These are phyloP conservation scores for Silene uniflora DNA, from an alignment of 148 eudicot genomes.

Conservation along the genomic window DNA sequence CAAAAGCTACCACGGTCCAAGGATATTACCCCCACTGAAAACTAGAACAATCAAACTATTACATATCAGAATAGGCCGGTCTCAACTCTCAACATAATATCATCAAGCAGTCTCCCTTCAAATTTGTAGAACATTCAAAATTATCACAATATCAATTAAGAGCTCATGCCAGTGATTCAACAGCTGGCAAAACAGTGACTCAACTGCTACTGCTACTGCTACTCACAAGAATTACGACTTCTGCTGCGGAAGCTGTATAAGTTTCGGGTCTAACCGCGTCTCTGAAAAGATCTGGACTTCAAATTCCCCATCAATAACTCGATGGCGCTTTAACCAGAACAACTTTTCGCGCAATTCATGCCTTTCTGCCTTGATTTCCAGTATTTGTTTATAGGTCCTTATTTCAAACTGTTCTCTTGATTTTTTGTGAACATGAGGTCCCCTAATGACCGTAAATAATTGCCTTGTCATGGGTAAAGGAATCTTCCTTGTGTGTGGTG, in stretches of 20 bases:
- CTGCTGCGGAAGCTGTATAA: slow-evolving; percentile 19
- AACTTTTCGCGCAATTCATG: slow-evolving; percentile 38
- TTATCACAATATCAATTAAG: too few relatives aligned
- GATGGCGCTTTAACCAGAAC: slow-evolving; percentile 42
- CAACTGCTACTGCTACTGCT: neutral
- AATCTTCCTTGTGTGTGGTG: slow-evolving; percentile 25
- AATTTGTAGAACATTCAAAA: too few relatives aligned
- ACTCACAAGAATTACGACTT: slow-evolving; percentile 5
- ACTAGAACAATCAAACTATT: too few relatives aligned
- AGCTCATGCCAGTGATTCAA: neutral
- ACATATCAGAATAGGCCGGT: too few relatives aligned
- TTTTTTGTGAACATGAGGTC: slow-evolving; percentile 38
- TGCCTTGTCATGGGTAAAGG: slow-evolving; percentile 24
- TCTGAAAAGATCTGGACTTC: slow-evolving; percentile 37
- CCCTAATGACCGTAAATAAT: slow-evolving; percentile 31
- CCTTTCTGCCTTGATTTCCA: slow-evolving; percentile 31
- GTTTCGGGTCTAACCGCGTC: slow-evolving; percentile 33
- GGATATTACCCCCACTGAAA: too few relatives aligned
- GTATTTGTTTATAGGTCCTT: slow-evolving; percentile 24
- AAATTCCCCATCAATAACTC: slow-evolving; percentile 32
- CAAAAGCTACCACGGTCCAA: too few relatives aligned
- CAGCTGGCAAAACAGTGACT: neutral
- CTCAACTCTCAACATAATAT: too few relatives aligned
- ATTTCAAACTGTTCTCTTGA: slow-evolving; percentile 38
- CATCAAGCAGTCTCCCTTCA: too few relatives aligned